Evolutionary conservation across 192 early-diverging fungal species (phyloP).

Genomic region (Cetraspora pellucida): DNA sequence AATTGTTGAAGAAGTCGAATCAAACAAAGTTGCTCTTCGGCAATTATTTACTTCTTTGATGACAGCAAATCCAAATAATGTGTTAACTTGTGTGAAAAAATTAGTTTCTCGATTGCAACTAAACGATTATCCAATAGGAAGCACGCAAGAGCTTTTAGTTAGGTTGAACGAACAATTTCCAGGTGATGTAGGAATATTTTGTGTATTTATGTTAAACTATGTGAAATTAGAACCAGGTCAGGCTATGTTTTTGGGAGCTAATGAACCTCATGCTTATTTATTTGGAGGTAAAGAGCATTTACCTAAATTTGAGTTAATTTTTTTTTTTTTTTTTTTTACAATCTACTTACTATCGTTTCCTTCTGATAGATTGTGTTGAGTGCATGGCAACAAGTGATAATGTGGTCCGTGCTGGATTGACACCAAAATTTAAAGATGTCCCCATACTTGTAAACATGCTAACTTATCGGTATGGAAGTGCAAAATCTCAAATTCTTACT

Average conservation of each 20-base stretch:
- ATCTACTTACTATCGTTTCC: neutral
- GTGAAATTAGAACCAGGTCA: constrained; percentile 80
- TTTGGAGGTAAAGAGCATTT: constrained; percentile 66
- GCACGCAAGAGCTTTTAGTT: constrained; percentile 62
- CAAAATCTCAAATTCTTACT: constrained; percentile 77
- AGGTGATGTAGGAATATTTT: constrained; percentile 88
- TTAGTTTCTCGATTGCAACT: neutral
- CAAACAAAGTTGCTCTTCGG: neutral
- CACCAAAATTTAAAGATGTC: constrained; percentile 97
- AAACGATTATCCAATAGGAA: neutral
- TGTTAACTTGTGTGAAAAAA: neutral
- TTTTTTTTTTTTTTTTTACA: neutral
- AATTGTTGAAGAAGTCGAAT: neutral
- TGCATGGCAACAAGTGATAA: constrained; percentile 99
- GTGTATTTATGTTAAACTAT: constrained; percentile 88
- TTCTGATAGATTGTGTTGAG: constrained; percentile 85
- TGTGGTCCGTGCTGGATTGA: constrained; percentile 94
- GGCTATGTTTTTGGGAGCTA: constrained; percentile 92
- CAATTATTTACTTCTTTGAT: constrained; percentile 21
- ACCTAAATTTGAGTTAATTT: no score
- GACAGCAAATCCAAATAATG: constrained; percentile 11
- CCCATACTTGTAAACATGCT: constrained; percentile 87
- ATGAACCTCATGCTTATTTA: constrained; percentile 96
- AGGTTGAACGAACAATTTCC: constrained; percentile 84
- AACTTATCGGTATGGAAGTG: constrained; percentile 82